Evolutionary conservation across 345 rosid genomes (phyloP).

Genomic region (Salix viminalis): DNA sequence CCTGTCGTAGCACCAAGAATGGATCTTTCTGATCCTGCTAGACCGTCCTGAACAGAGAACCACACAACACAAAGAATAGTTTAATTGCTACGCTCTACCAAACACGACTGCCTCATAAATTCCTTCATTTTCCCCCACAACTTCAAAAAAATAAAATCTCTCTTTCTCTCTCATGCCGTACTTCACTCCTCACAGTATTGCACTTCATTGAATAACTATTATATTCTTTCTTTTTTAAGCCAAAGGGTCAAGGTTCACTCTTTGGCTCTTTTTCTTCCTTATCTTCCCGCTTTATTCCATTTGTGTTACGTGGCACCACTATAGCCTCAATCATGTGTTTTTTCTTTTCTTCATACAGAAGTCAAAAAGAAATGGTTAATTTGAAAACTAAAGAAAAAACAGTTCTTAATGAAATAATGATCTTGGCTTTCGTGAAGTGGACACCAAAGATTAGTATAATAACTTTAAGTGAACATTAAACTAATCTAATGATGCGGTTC

Average conservation of each 20-base stretch:
- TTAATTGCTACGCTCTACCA: slow-evolving; percentile 24
- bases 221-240: slow-evolving; percentile 13
- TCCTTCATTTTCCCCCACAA: slow-evolving; percentile 16
- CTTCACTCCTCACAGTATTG: background rate
- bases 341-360: background rate
- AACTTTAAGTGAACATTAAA: background rate
- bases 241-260: slow-evolving; percentile 19
- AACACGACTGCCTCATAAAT: slow-evolving; percentile 54
- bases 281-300: slow-evolving; percentile 46
- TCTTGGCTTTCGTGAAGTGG: background rate
- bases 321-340: slow-evolving; percentile 22
- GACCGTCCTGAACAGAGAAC: slow-evolving; percentile 56
- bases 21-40: slow-evolving; percentile 45
- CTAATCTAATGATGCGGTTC: background rate
- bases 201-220: background rate
- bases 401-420: background rate
- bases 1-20: slow-evolving; percentile 38
- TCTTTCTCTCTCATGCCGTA: background rate
- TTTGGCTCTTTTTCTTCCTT: slow-evolving; percentile 15
- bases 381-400: background rate
- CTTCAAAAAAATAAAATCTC: background rate
- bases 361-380: background rate
- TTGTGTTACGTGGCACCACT: slow-evolving; percentile 41
- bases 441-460: background rate
- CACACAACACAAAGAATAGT: slow-evolving; percentile 42